Evolutionary conservation across 306 rosid species (phyloP), one percentile per base, ranked within the genome.

Genomic region (Inga leiocalycina): DNA sequence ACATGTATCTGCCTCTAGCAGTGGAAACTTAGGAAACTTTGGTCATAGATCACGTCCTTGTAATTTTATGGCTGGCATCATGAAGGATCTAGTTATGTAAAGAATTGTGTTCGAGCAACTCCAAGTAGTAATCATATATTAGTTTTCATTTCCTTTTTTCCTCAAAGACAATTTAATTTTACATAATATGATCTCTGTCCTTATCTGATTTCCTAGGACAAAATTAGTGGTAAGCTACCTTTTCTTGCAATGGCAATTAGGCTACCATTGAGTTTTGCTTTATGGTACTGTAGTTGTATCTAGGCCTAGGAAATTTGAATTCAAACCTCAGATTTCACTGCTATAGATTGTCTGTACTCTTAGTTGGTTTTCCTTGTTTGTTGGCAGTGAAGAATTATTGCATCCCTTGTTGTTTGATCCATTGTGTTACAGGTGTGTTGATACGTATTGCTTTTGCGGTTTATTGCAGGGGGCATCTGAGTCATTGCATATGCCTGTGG

Each of bases 401-500:
- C 59, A n/a, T 78, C 67, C 52, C 8, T 72, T 41, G 61, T 71
- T 37, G 57, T 39, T 32, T 45, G 32, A 59, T 20, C 59, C 30
- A 49, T 13, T 57, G 51, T 34, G n/a, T 81, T 37, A 48, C 73
- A 20, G 57, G 43, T 51, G 65, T 48, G 72, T 79, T 84, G 68
- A 51, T 87, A 68, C 14, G 70, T 24, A 39, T 64, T 51, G 46
- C 78, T 13, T 83, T 82, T 80, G 30, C 74, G 80, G 80, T 82
- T 74, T 61, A 48, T 84, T 77, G 79, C 95, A 95, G 98, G 98
- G 98, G 77, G 98, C 98, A 74, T 91, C 98, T 16, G 91, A 93
- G 37, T 88, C 97, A 11, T 52, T 87, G 87, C 90, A 92, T 82
- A 82, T 95, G 89, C 93, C 98, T 6, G 84, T 93, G 86, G 93